These are phyloP conservation scores for Boletus pseudo-olivaceus DNA, from an alignment of 768 basidiomycete genomes.

Conservation along the genomic window DNA sequence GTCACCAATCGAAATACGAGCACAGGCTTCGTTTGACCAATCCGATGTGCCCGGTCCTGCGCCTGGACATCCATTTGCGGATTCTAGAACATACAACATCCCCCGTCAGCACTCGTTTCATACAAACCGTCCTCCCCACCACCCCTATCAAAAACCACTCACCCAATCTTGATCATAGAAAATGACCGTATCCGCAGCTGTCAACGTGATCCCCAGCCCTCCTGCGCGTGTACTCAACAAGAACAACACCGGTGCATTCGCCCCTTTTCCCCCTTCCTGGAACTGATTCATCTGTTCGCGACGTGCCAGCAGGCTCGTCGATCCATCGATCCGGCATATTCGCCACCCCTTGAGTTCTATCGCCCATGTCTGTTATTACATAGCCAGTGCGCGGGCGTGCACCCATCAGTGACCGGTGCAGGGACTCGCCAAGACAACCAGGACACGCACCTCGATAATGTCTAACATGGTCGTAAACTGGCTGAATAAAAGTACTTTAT, in stretches of 20 bases:
- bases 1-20: slow-evolving; percentile 86
- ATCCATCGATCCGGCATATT: slow-evolving; percentile 91
- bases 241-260: slow-evolving; percentile 70
- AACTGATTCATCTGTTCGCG: slow-evolving; percentile 82
- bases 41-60: slow-evolving; percentile 92
- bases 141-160: not conserved
- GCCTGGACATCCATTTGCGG: slow-evolving; percentile 98
- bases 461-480: slow-evolving; percentile 98
- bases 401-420: not conserved
- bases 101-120: slow-evolving; percentile 3
- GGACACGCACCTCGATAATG: slow-evolving; percentile 75
- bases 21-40: slow-evolving; percentile 90
- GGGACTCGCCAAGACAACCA: not conserved
- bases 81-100: slow-evolving; percentile 45
- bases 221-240: slow-evolving; percentile 92
- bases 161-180: slow-evolving; percentile 26
- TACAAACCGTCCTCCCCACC: not conserved
- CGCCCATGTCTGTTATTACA: slow-evolving; percentile 59
- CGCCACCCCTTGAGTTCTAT: slow-evolving; percentile 75
- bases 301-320: slow-evolving; percentile 75
- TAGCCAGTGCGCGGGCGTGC: not conserved
- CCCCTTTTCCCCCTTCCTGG: slow-evolving; percentile 63
- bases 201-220: slow-evolving; percentile 94
- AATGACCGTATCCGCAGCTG: slow-evolving; percentile 49
- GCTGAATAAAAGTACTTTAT: slow-evolving; percentile 85